These are phyloP conservation scores for Lachancea sp. DNA, from an alignment of 805 yeast species.

Conservation along the genomic window DNA sequence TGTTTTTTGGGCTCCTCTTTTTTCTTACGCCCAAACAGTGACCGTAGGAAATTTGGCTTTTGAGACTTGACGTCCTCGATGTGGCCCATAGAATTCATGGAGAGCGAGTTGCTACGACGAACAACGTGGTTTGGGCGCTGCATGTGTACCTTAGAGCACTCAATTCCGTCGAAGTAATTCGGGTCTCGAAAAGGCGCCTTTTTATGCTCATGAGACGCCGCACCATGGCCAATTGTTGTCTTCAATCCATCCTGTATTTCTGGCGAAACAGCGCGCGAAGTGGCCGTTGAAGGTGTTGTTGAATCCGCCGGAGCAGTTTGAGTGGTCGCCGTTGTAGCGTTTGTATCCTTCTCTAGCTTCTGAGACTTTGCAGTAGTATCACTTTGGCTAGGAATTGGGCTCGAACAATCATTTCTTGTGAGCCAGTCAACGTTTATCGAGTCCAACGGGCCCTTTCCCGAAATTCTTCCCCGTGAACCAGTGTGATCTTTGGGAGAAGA, in stretches of 20 bases:
- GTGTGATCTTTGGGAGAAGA: too few relatives aligned
- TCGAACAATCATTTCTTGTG: slow-evolving; percentile 13
- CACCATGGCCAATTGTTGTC: neutral
- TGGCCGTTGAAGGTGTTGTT: neutral
- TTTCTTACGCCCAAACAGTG: slow-evolving; percentile 30
- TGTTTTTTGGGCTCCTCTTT: slow-evolving; percentile 6
- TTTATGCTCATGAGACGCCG: neutral
- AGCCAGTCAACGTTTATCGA: slow-evolving; percentile 29
- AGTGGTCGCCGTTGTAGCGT: neutral
- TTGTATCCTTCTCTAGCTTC: neutral
- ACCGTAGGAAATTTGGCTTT: slow-evolving; percentile 33
- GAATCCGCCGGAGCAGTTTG: neutral
- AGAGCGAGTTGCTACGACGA: slow-evolving; percentile 31
- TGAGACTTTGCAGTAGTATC: neutral
- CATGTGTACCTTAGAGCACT: slow-evolving; percentile 2
- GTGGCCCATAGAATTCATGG: slow-evolving; percentile 14
- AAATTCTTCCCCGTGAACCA: neutral
- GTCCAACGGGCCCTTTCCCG: slow-evolving; percentile 18
- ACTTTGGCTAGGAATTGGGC: slow-evolving; percentile 1
- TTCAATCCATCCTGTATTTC: neutral
- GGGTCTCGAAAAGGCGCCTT: slow-evolving; percentile 1
- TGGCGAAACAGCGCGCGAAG: neutral
- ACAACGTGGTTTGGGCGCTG: slow-evolving; percentile 8
- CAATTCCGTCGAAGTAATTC: neutral
- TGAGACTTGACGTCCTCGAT: slow-evolving; percentile 18